These are phyloP conservation scores for Ilyonectria sp. DNA, from an alignment of 2,329 filamentous ascomycete genomes.

Conservation along the genomic window DNA sequence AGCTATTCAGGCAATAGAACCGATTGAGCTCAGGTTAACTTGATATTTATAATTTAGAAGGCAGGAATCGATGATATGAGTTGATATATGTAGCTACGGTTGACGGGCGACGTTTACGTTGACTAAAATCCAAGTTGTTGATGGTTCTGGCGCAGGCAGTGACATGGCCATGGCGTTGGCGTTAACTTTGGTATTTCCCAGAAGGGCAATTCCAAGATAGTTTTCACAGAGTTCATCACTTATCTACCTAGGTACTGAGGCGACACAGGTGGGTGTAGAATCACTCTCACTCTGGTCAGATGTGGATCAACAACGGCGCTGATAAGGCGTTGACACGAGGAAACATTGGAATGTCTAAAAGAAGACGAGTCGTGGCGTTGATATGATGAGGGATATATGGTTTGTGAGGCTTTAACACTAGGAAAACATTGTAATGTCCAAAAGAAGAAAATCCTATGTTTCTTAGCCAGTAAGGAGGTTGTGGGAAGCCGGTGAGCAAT, in stretches of 20 bases:
- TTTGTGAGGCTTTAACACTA: too few species aligned
- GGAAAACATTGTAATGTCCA: too few species aligned
- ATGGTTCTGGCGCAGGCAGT: not conserved
- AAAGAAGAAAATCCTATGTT: too few species aligned
- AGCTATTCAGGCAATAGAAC: too few species aligned
- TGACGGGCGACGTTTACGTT: too few species aligned
- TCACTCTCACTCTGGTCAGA: not conserved
- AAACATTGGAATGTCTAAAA: constrained; percentile 11
- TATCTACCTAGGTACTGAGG: not conserved
- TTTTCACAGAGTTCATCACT: too few species aligned
- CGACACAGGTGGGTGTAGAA: not conserved
- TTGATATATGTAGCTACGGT: not conserved
- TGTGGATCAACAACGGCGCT: not conserved
- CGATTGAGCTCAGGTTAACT: too few species aligned
- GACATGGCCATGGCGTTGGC: not conserved
- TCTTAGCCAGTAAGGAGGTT: too few species aligned
- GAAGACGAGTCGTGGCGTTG: not conserved
- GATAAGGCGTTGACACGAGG: not conserved
- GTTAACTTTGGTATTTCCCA: constrained; percentile 17
- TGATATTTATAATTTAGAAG: not conserved
- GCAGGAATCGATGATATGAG: not conserved
- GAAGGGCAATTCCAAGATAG: constrained; percentile 8
- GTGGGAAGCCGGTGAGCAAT: too few species aligned
- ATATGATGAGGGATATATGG: too few species aligned
- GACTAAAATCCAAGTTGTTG: not conserved